These are phyloP conservation scores for Cystofilobasidium capitatum DNA, from an alignment of 768 basidiomycete species.

Conservation along the genomic window DNA sequence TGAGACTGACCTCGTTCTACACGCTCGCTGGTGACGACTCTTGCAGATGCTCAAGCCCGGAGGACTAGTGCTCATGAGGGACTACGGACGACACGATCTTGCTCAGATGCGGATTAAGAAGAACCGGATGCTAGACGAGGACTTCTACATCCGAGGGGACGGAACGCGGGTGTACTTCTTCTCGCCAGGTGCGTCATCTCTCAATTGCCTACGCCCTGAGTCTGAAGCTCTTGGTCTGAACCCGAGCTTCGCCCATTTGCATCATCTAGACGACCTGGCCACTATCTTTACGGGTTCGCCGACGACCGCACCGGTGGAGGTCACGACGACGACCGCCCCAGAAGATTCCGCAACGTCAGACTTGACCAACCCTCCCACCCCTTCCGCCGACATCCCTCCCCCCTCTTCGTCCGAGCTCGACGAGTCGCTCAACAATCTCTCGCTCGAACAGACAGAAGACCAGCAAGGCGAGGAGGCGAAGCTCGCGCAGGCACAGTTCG, in stretches of 20 bases:
- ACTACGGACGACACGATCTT: constrained; percentile 77
- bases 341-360: constrained; percentile 29
- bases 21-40: neutral
- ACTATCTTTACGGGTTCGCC: constrained; percentile 61
- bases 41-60: constrained; percentile 78
- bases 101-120: constrained; percentile 88
- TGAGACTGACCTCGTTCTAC: too few relatives aligned
- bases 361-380: constrained; percentile 1
- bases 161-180: constrained; percentile 98
- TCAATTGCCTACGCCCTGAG: constrained; percentile 21
- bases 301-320: constrained; percentile 29
- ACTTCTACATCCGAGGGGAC: constrained; percentile 93
- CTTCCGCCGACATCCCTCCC: neutral
- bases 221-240: constrained; percentile 21
- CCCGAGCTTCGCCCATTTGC: neutral
- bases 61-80: constrained; percentile 72
- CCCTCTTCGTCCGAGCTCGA: constrained; percentile 10
- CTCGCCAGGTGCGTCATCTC: constrained; percentile 52
- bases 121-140: constrained; percentile 76
- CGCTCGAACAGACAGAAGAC: neutral
- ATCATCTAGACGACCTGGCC: constrained; percentile 60
- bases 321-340: constrained; percentile 4
- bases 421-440: neutral
- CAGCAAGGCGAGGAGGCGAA: constrained; percentile 18
- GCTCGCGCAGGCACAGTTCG: constrained; percentile 22